These are phyloP conservation scores for Sporothrix phasma DNA, from an alignment of 2,329 filamentous ascomycete species.

Conservation along the genomic window DNA sequence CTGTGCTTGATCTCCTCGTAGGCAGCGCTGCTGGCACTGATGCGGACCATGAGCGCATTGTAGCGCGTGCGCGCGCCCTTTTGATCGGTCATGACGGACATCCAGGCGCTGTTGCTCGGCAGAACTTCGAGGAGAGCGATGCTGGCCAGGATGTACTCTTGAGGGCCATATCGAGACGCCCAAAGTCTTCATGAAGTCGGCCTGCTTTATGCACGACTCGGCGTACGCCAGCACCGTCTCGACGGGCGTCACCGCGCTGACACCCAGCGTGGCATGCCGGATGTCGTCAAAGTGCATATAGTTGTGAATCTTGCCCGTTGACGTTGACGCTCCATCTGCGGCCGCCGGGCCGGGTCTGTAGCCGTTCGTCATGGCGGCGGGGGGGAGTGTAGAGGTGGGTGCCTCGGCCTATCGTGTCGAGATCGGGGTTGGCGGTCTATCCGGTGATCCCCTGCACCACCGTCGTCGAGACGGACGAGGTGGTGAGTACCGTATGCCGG, in stretches of 20 bases:
- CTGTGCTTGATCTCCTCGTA: conserved; percentile 49
- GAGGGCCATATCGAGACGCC: conserved; percentile 63
- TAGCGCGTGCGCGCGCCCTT: conserved; percentile 40
- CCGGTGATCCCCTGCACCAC: conserved; percentile 12
- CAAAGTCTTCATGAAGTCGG: conserved; percentile 54
- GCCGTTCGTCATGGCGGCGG: conserved; percentile 1
- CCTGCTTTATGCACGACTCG: conserved; percentile 45
- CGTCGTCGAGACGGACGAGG: conserved; percentile 16
- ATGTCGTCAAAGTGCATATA: conserved; percentile 19
- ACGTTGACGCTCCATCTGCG: neutral
- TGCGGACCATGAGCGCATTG: conserved; percentile 38
- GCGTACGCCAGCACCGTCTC: conserved; percentile 44
- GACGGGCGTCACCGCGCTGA: conserved; percentile 41
- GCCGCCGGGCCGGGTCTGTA: conserved; percentile 3
- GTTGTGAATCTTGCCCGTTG: neutral
- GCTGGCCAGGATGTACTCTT: conserved; percentile 76
- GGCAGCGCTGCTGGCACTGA: conserved; percentile 36
- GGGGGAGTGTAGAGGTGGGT: neutral
- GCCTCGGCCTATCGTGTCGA: neutral
- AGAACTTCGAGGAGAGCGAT: conserved; percentile 70
- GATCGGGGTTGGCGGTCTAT: neutral
- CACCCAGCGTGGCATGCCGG: conserved; percentile 26
- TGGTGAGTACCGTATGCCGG: neutral
- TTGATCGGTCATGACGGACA: conserved; percentile 48
- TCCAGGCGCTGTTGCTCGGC: conserved; percentile 65